Evolutionary conservation across 805 yeast species (phyloP).

Genomic region (Zygosaccharomyces rouxii): DNA sequence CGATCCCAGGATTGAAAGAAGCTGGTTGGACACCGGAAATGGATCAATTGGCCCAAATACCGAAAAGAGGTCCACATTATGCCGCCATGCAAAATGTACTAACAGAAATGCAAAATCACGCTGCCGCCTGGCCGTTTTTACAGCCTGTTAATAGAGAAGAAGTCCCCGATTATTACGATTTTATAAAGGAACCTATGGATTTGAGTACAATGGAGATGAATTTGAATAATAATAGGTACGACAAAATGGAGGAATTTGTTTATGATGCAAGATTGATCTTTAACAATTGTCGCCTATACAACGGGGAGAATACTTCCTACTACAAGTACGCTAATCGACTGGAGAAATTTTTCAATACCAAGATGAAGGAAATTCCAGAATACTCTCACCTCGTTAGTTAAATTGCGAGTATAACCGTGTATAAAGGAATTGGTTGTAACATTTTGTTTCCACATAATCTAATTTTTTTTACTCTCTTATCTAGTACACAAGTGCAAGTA

Average conservation of each 20-base stretch:
- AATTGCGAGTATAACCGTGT: slow-evolving; percentile 32
- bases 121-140: slow-evolving; percentile 97
- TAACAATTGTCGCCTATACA: slow-evolving; percentile 88
- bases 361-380: slow-evolving; percentile 87
- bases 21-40: slow-evolving; percentile 98
- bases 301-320: slow-evolving; percentile 91
- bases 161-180: slow-evolving; percentile 93
- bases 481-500: slow-evolving; percentile 7
- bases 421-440: slow-evolving; percentile 1
- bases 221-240: slow-evolving; percentile 86
- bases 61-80: slow-evolving; percentile 91
- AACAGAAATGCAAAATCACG: slow-evolving; percentile 86
- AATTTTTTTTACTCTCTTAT: slow-evolving; percentile 1
- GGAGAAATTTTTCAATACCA: slow-evolving; percentile 80
- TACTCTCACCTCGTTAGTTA: slow-evolving; percentile 80
- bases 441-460: background rate
- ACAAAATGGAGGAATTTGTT: slow-evolving; percentile 83
- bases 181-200: slow-evolving; percentile 98
- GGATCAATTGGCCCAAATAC: slow-evolving; percentile 94
- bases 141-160: slow-evolving; percentile 90
- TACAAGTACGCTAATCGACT: slow-evolving; percentile 91
- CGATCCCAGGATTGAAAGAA: slow-evolving; percentile 85
- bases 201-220: slow-evolving; percentile 91
- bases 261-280: slow-evolving; percentile 83
- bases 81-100: slow-evolving; percentile 87